phyloP scores from a whole-genome alignment of 352 stramenopile species.

The Phytophthora vignae region DNA sequence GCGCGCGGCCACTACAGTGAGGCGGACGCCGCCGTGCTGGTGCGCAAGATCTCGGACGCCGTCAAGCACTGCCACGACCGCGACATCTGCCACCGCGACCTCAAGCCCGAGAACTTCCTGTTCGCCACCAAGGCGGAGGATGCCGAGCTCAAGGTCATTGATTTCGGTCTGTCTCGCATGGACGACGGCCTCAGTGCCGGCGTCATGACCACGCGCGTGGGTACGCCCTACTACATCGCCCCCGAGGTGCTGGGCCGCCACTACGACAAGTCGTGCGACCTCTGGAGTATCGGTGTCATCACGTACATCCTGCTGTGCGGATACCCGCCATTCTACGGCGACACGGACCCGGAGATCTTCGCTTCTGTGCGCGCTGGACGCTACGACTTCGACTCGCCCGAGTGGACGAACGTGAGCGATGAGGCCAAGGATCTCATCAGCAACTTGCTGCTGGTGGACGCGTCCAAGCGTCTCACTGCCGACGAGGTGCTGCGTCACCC shows the following conservation, averaged over 20 bases:
- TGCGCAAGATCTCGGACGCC: constrained; percentile 97
- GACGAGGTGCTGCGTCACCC: constrained; percentile 87
- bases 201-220: constrained; percentile 96
- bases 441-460: constrained; percentile 94
- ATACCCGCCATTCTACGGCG: constrained; percentile 91
- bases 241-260: constrained; percentile 94
- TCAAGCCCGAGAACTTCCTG: constrained; percentile 98
- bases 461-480: constrained; percentile 92
- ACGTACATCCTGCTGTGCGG: constrained; percentile 89
- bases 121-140: constrained; percentile 93
- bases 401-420: constrained; percentile 84
- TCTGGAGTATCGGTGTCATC: constrained; percentile 93
- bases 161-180: constrained; percentile 97
- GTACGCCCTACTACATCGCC: constrained; percentile 96
- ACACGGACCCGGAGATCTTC: constrained; percentile 94
- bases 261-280: constrained; percentile 96
- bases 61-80: constrained; percentile 98
- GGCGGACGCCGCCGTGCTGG: constrained; percentile 93
- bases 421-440: constrained; percentile 96
- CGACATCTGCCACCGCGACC: constrained; percentile 97
- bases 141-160: constrained; percentile 98
- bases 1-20: constrained; percentile 96
- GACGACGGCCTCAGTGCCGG: constrained; percentile 83
- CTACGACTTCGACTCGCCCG: constrained; percentile 89
- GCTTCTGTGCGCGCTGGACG: constrained; percentile 75